A percentile compares a stretch with the other conserved stretches of the same genome.
These are phyloP conservation scores for Tilletia setariae DNA, from an alignment of 1,284 basidiomycete genomes.

Conservation along the genomic window DNA sequence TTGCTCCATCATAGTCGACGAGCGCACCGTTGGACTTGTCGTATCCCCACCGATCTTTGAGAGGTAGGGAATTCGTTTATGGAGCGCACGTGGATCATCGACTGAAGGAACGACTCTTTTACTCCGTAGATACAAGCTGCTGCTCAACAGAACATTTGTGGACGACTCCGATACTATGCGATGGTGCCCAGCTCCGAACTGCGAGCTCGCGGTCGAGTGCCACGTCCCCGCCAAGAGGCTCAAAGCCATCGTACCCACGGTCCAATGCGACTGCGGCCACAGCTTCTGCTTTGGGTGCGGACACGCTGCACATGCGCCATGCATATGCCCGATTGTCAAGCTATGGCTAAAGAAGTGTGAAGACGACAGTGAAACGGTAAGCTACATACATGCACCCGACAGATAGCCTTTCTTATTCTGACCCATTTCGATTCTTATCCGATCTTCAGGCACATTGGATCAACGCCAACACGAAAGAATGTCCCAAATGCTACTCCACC, in stretches of 20 bases:
- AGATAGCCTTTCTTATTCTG: background rate
- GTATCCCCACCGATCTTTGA: conserved; percentile 54
- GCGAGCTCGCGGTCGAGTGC: conserved; percentile 79
- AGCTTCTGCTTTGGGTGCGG: conserved; percentile 62
- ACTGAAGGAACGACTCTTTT: conserved; percentile 39
- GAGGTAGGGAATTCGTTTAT: conserved; percentile 24
- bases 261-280: conserved; percentile 70
- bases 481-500: conserved; percentile 81
- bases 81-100: conserved; percentile 8
- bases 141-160: conserved; percentile 87
- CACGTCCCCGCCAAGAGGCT: conserved; percentile 63
- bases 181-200: conserved; percentile 76
- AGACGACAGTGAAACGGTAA: conserved; percentile 85
- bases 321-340: conserved; percentile 81
- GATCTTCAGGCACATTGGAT: conserved; percentile 76
- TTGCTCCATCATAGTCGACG: conserved; percentile 70
- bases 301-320: conserved; percentile 74
- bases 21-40: conserved; percentile 43
- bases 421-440: background rate
- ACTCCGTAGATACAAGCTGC: conserved; percentile 70
- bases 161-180: conserved; percentile 76
- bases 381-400: background rate
- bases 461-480: conserved; percentile 98
- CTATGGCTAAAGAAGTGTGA: conserved; percentile 96
- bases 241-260: conserved; percentile 75